phyloP scores from a whole-genome alignment of 2,329 filamentous ascomycete species.

The Neocucurbitaria cava region DNA sequence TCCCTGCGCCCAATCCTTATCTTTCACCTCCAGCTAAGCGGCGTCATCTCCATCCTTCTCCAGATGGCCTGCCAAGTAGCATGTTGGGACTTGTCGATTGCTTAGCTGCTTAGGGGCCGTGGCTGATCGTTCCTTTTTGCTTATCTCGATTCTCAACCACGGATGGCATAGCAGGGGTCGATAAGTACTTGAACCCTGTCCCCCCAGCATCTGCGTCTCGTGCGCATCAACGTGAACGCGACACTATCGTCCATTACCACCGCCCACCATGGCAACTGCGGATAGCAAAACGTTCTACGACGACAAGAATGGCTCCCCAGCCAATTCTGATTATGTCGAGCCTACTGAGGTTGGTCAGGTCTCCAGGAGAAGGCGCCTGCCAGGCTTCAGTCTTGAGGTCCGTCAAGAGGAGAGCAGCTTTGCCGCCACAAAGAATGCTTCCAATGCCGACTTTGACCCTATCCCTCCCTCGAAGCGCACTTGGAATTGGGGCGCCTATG shows the following conservation, averaged over 20 bases:
- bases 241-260: neutral
- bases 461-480: slow-evolving; percentile 49
- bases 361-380: slow-evolving; percentile 11
- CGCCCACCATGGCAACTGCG: slow-evolving; percentile 14
- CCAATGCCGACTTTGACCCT: slow-evolving; percentile 49
- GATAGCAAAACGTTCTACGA: slow-evolving; percentile 13
- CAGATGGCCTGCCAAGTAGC: neutral
- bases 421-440: slow-evolving; percentile 40
- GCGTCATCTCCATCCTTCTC: neutral
- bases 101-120: neutral
- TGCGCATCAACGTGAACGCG: neutral
- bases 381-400: slow-evolving; percentile 38
- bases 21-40: neutral
- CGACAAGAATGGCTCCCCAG: slow-evolving; percentile 15
- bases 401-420: slow-evolving; percentile 46
- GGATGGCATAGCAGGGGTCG: neutral
- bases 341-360: slow-evolving; percentile 26
- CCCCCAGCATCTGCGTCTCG: neutral
- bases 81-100: neutral
- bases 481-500: slow-evolving; percentile 43
- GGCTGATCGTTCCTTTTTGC: neutral
- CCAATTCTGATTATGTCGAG: slow-evolving; percentile 27
- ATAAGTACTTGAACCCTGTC: neutral
- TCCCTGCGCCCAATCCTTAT: neutral
- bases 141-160: neutral